Conservation (phyloP, 2,329 filamentous ascomycete species). For the Alternaria postmessia region DNA sequence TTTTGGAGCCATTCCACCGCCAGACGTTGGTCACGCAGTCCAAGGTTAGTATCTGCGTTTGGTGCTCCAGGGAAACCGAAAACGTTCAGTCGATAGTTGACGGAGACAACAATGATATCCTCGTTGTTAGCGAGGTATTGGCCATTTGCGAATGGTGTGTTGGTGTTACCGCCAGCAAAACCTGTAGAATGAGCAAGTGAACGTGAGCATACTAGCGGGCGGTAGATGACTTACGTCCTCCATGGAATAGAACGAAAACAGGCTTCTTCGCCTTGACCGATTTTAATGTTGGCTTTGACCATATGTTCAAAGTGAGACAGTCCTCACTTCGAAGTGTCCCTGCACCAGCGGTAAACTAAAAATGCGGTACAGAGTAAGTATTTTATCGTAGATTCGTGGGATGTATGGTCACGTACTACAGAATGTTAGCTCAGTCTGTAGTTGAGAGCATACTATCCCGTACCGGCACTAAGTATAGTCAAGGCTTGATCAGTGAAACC, state of each 20-base stretch:
- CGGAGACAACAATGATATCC: conserved; percentile 53
- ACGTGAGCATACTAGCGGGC: neutral
- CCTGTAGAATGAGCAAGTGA: conserved; percentile 22
- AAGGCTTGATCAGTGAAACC: conserved; percentile 34
- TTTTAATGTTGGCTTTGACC: conserved; percentile 36
- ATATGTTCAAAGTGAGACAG: conserved; percentile 44
- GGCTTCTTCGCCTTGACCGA: conserved; percentile 38
- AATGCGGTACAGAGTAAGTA: too few species aligned
- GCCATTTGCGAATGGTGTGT: conserved; percentile 49
- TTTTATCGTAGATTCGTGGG: too few species aligned
- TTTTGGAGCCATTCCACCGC: conserved; percentile 62
- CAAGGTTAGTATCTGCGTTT: conserved; percentile 55
- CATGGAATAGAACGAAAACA: conserved; percentile 54
- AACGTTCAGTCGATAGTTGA: conserved; percentile 52
- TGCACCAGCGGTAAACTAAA: conserved; percentile 26
- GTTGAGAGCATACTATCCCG: neutral
- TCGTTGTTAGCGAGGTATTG: conserved; percentile 46
- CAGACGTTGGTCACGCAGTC: conserved; percentile 62
- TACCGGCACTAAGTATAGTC: conserved; percentile 17
- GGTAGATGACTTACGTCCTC: conserved; percentile 45
- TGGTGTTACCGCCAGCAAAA: conserved; percentile 33
- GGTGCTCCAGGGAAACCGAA: conserved; percentile 47
- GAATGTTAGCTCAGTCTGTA: neutral
- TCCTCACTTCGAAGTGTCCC: conserved; percentile 37
- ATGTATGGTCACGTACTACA: too few species aligned